Evolutionary conservation across 306 rosid genomes (phyloP).

Genomic region (Prinsepia uniflora): DNA sequence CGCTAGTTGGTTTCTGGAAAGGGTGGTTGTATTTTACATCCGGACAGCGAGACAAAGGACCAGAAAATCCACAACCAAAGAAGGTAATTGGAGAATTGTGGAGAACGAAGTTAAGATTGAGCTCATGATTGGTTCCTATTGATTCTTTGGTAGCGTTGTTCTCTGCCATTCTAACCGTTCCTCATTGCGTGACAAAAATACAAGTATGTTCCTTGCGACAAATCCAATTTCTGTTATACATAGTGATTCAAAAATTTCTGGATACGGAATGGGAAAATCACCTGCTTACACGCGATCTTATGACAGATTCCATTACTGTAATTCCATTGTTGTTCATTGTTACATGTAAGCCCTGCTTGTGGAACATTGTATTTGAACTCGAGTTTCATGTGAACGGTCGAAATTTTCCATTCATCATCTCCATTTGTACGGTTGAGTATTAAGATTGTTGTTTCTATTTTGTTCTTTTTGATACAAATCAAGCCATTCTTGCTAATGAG

Average conservation of each 20-base stretch:
- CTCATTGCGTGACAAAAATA: not conserved
- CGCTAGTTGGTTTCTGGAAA: conserved; percentile 76
- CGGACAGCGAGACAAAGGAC: conserved; percentile 87
- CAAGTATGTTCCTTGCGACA: not conserved
- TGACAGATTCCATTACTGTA: not conserved
- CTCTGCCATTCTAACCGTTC: not conserved
- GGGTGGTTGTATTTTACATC: conserved; percentile 94
- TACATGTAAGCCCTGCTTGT: not conserved
- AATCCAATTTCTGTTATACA: not conserved
- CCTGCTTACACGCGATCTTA: not conserved
- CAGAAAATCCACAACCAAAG: conserved; percentile 77
- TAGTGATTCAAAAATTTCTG: not conserved
- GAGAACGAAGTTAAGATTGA: conserved; percentile 68
- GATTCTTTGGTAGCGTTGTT: conserved; percentile 4
- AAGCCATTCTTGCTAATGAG: not conserved
- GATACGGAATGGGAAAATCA: not conserved
- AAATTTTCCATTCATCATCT: not conserved
- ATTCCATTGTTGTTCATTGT: not conserved
- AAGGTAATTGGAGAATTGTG: conserved; percentile 79
- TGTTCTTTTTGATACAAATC: not conserved
- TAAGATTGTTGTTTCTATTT: not conserved
- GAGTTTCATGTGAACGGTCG: not conserved
- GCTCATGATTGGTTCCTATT: conserved; percentile 30
- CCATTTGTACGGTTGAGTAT: not conserved
- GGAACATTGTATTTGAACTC: not conserved